Base-by-base conservation (phyloP, 345 rosid species). In the Triadica sebifera region DNA sequence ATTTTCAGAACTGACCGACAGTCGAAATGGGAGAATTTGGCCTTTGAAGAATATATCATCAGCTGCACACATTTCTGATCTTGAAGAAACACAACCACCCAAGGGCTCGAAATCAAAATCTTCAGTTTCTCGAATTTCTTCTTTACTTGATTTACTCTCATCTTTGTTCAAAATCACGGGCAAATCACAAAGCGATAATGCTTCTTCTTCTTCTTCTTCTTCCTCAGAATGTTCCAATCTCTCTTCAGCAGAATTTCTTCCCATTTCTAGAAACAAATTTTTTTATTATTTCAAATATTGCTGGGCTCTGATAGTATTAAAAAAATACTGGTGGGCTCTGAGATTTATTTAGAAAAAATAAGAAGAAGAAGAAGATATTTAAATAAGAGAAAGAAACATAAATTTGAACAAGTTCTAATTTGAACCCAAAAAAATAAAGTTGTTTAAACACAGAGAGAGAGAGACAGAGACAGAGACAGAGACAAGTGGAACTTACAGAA, bases 1-100 rank as follows among this genome's bases (percentile, higher is more conserved):
- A 41, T 74, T 78, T 62, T 86, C 91, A 47, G 89, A 83, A 78
- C 87, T 83, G n/a, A 86, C 74, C 4, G 97, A 89, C 75, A 72
- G 85, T 38, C 92, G 91, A 12, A 86, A 74, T 53, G 97, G 97
- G 13, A 91, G 80, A 34, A 92, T 87, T 75, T 81, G 87, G 13
- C 97, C 97, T 75, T 87, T 80, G 59, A 82, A 92, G 84, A 92
- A 92, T 29, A 92, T 82, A 24, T 92, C 93, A 49, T 92, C 97
- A 0, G 97, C 94, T 0, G 89, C 81, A 17, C 90, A 89, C 89
- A 91, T 91, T 69, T 86, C 90, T 66, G 85, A 82, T 50, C 82
- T 84, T 22, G 75, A 72, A 0, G 86, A 78, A 53, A 80, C 65
- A 71, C 86, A 75, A 56, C 79, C 83, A 59, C 62, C 75, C 72